Evolutionary conservation across 139 green algal species (phyloP).

Genomic region (Tetradesmus obliquus): DNA sequence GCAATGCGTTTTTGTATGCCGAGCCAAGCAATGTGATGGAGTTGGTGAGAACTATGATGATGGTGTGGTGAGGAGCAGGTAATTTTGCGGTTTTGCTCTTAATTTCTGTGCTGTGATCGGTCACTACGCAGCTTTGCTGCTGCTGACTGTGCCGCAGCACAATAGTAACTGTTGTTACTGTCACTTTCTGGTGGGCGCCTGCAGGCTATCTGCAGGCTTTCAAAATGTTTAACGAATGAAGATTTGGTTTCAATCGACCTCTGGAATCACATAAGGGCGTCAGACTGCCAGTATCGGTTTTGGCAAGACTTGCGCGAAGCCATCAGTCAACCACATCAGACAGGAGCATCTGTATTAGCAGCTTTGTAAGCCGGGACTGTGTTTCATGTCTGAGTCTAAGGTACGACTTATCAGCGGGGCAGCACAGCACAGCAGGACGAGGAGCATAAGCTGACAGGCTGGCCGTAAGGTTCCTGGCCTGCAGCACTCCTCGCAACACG

Average conservation of each 20-base stretch:
- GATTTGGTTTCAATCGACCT: not conserved
- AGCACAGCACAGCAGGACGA: no score
- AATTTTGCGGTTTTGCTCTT: not conserved
- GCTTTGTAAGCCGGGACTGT: not conserved
- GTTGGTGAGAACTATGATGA: not conserved
- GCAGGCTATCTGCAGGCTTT: not conserved
- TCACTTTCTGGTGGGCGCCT: not conserved
- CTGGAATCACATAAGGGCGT: not conserved
- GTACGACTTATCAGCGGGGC: constrained; percentile 7
- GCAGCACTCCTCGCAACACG: not conserved
- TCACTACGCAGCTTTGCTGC: not conserved
- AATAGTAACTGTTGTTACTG: not conserved
- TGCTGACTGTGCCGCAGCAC: not conserved
- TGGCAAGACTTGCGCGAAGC: not conserved
- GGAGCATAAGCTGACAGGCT: constrained; percentile 4
- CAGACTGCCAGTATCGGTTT: not conserved
- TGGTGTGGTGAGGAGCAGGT: not conserved
- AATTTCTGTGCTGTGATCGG: not conserved
- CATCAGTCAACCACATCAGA: not conserved
- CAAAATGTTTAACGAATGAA: not conserved
- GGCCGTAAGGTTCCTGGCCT: not conserved
- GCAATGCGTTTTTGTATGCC: not conserved
- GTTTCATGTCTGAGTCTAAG: not conserved
- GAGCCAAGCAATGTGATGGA: not conserved
- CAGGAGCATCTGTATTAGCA: not conserved